A percentile compares a stretch with the other conserved stretches of the same genome.
These are phyloP conservation scores for Spongospora subterranea DNA, from an alignment of 208 protist genomes.

Conservation along the genomic window DNA sequence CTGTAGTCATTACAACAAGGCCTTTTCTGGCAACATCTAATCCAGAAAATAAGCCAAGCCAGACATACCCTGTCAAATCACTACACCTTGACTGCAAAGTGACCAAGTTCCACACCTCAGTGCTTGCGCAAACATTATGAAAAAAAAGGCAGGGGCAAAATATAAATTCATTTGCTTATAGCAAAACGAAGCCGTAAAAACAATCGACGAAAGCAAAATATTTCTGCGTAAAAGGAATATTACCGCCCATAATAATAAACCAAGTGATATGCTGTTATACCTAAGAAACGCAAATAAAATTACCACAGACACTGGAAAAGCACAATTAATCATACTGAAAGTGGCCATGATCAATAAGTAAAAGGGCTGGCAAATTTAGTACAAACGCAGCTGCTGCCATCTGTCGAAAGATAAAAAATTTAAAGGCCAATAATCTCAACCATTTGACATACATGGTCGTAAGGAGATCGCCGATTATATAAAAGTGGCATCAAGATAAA, in stretches of 20 bases:
- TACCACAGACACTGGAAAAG: neutral
- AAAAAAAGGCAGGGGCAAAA: conserved; percentile 81
- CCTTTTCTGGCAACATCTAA: neutral
- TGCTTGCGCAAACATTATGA: conserved; percentile 71
- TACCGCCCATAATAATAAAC: conserved; percentile 74
- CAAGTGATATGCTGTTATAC: conserved; percentile 79
- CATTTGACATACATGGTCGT: no score
- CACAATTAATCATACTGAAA: conserved; percentile 83
- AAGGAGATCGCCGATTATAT: neutral
- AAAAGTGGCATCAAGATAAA: conserved; percentile 57
- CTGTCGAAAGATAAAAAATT: neutral
- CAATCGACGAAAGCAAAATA: neutral
- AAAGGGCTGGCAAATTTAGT: conserved; percentile 69
- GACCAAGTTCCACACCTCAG: neutral
- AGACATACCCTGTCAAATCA: neutral
- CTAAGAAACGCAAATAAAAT: conserved; percentile 56
- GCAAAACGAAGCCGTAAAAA: conserved; percentile 75
- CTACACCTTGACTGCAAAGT: neutral
- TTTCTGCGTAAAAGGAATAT: neutral
- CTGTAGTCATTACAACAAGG: neutral
- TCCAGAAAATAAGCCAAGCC: neutral
- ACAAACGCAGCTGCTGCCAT: neutral
- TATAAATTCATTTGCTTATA: conserved; percentile 90
- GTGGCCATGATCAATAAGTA: conserved; percentile 89
- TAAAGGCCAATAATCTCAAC: conserved; percentile 46